Base-by-base conservation (phyloP, 2,329 filamentous ascomycete species). In the Lojkania enalia region DNA sequence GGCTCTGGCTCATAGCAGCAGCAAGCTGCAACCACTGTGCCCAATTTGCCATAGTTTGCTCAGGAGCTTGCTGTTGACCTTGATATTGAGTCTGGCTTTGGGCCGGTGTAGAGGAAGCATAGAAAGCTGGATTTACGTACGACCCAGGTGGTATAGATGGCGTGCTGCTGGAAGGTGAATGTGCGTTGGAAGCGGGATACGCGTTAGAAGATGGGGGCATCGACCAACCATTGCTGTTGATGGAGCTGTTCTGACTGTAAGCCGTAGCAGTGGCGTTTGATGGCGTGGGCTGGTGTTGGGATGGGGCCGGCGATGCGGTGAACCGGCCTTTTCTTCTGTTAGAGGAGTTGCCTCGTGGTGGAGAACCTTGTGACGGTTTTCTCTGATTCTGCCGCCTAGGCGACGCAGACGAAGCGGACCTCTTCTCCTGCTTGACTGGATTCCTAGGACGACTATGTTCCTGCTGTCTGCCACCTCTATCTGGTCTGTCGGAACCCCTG, bases 61-160 rank as follows among this genome's bases (percentile, higher is more conserved):
- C 51, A 13, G 44, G 51, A 18, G 30, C 35, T 18, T 49, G 45
- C 32, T 44, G 21, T 16, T 39, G 15, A 2, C 39, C 35, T 14
- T 29, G 31, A 30, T 44, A 27, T 27, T 20, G 37, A 23, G 46
- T 35, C 21, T 58, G 58, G 20, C 6, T 6, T 16, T 6, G 11
- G 14, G 7, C 16, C 30, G 11, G 30, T 16, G 11, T 9, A 9
- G 9, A 9, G 30, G 52, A 43, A 36, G 50, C 51, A 42, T 55
- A 66, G 49, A 63, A 64, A 6, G 56, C 51, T 14, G 66, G 64
- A 39, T 70, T 70, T 30, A 62, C 54, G 46, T 66, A 69, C 6
- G 62, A 52, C 3, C 61, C 60, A 7, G 58, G 50, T 2, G 63
- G 54, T 7, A 51, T 37, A 11, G 51, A 39, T 11, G 47, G 44